Conservation (phyloP, 2,329 filamentous ascomycete genomes). For the Bipolaris cookei region DNA sequence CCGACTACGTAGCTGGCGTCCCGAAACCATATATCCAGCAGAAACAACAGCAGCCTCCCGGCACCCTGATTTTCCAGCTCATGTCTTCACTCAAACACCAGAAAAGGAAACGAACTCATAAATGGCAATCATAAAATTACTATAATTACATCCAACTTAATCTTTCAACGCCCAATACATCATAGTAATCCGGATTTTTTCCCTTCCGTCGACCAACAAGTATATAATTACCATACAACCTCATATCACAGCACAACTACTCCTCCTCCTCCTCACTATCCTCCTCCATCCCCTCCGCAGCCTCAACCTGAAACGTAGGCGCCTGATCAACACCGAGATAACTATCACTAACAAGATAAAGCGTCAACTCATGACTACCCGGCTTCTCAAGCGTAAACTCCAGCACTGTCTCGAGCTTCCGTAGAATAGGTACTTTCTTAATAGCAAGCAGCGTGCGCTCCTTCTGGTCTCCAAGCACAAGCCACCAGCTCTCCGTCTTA, state of each 20-base stretch:
- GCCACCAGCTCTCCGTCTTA: conserved; percentile 99
- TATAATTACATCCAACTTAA: too few species aligned
- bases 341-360: conserved; percentile 96
- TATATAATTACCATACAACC: background rate
- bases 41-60: too few species aligned
- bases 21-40: too few species aligned
- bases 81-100: too few species aligned
- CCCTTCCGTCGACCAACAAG: too few species aligned
- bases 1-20: too few species aligned
- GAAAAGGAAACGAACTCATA: too few species aligned
- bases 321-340: conserved; percentile 98
- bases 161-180: too few species aligned
- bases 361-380: conserved; percentile 84
- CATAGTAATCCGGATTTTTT: too few species aligned
- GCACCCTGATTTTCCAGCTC: too few species aligned
- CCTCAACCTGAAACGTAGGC: conserved; percentile 82
- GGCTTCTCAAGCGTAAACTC: conserved; percentile 87
- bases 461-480: conserved; percentile 92
- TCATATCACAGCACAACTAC: background rate
- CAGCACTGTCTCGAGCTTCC: conserved; percentile 76
- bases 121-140: too few species aligned
- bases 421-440: conserved; percentile 88
- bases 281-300: conserved; percentile 92
- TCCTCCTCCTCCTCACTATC: conserved; percentile 80
- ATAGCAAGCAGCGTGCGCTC: conserved; percentile 88